Conservation (phyloP, 2,329 filamentous ascomycete genomes). For the Hymenoscyphus repandus region DNA sequence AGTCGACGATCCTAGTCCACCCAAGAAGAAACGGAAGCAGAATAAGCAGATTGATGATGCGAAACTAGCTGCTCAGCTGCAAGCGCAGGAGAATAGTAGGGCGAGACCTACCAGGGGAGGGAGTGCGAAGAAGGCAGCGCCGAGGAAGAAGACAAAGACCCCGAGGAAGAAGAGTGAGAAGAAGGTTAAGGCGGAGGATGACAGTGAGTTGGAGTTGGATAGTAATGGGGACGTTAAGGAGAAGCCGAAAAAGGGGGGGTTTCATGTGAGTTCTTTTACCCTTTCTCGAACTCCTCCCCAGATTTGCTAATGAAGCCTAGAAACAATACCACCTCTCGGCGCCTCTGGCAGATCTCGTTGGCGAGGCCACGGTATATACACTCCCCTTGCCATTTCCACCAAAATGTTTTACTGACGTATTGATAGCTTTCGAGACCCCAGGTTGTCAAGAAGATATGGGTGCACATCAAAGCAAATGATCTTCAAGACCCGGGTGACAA, state of each 20-base stretch:
- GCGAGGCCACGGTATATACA: slow-evolving; percentile 58
- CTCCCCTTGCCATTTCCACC: not conserved
- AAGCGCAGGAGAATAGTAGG: slow-evolving; percentile 82
- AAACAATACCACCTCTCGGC: slow-evolving; percentile 73
- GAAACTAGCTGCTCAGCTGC: slow-evolving; percentile 76
- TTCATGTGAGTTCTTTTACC: slow-evolving; percentile 57
- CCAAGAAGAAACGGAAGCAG: slow-evolving; percentile 50
- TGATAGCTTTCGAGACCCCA: slow-evolving; percentile 81
- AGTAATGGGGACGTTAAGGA: slow-evolving; percentile 53
- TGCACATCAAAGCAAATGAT: slow-evolving; percentile 82
- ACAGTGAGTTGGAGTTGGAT: slow-evolving; percentile 67
- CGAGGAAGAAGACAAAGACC: slow-evolving; percentile 57
- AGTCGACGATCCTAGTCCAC: slow-evolving; percentile 22
- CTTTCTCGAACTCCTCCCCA: not conserved
- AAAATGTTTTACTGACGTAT: slow-evolving; percentile 4
- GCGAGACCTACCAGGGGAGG: slow-evolving; percentile 71
- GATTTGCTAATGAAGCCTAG: slow-evolving; percentile 21
- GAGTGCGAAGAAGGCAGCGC: slow-evolving; percentile 43
- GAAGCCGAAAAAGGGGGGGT: slow-evolving; percentile 76
- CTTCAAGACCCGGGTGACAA: slow-evolving; percentile 90
- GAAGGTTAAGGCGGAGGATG: slow-evolving; percentile 71
- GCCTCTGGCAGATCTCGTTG: slow-evolving; percentile 64
- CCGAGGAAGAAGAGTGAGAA: slow-evolving; percentile 64
- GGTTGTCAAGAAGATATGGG: slow-evolving; percentile 94
- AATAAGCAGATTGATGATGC: slow-evolving; percentile 72